Conservation (phyloP, 129 eudicot genomes). For the Helichrysum umbraculigerum region DNA sequence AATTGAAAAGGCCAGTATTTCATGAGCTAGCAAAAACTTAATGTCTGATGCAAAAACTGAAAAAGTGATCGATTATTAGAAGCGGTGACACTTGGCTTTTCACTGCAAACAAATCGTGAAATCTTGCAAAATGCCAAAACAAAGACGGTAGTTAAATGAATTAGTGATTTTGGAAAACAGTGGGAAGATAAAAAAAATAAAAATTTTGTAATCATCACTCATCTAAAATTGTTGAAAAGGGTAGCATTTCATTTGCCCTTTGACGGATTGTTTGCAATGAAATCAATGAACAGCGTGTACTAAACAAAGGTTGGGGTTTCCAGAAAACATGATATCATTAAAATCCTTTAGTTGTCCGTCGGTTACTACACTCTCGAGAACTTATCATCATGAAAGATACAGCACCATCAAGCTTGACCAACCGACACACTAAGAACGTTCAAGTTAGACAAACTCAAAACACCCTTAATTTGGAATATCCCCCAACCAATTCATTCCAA, state of each 20-base stretch:
- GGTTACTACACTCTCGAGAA: slow-evolving; percentile 60
- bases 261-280: neutral
- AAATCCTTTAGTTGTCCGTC: slow-evolving; percentile 63
- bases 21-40: too few species aligned
- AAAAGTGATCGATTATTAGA: neutral
- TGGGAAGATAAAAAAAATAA: neutral
- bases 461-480: slow-evolving; percentile 53
- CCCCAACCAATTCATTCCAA: slow-evolving; percentile 50
- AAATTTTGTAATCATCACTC: neutral
- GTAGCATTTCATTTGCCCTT: neutral
- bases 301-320: slow-evolving; percentile 72
- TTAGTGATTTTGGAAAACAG: neutral
- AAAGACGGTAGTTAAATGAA: neutral
- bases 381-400: slow-evolving; percentile 70
- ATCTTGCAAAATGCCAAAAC: neutral
- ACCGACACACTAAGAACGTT: slow-evolving; percentile 56
- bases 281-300: slow-evolving; percentile 25
- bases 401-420: slow-evolving; percentile 60
- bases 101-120: slow-evolving; percentile 10
- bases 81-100: slow-evolving; percentile 15
- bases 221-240: neutral
- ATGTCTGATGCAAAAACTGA: slow-evolving; percentile 4
- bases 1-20: too few species aligned
- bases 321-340: slow-evolving; percentile 47
- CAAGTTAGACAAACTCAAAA: slow-evolving; percentile 43